phyloP scores from a whole-genome alignment of 257 asterid genomes.

The Lithospermum erythrorhizon region DNA sequence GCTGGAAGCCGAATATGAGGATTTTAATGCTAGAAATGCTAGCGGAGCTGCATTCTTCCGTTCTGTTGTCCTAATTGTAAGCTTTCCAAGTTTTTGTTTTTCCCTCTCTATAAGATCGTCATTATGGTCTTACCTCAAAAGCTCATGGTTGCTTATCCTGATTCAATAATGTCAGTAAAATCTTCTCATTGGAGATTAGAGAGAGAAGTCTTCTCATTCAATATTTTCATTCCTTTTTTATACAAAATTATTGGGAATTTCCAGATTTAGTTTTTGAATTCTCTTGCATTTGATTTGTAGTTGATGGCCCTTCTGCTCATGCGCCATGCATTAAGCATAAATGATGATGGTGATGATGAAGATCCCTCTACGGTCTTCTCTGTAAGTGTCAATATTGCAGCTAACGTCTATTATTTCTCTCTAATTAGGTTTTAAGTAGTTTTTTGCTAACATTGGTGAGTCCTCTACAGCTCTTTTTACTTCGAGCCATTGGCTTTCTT shows the following conservation, averaged over 20 bases:
- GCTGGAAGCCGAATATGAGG: conserved; percentile 86
- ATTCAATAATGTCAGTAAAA: neutral
- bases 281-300: conserved; percentile 31
- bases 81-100: conserved; percentile 11
- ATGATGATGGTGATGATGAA: conserved; percentile 66
- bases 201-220: no score
- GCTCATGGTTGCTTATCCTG: neutral
- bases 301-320: conserved; percentile 87
- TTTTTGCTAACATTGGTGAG: conserved; percentile 8
- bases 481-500: conserved; percentile 90
- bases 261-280: neutral
- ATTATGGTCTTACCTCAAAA: neutral
- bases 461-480: conserved; percentile 72
- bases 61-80: conserved; percentile 90
- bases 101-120: neutral
- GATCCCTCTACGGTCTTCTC: conserved; percentile 73
- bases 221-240: no score
- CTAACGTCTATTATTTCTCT: neutral
- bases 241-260: neutral
- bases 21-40: conserved; percentile 60
- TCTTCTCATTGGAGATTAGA: neutral
- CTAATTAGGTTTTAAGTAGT: no score
- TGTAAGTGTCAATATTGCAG: conserved; percentile 30
- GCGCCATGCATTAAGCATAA: conserved; percentile 76
- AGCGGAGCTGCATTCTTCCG: conserved; percentile 96